Percentiles rank a stretch among this genome's conserved stretches.
Conservation (phyloP, 768 basidiomycete genomes). For the Panaeolus cyanescens region DNA sequence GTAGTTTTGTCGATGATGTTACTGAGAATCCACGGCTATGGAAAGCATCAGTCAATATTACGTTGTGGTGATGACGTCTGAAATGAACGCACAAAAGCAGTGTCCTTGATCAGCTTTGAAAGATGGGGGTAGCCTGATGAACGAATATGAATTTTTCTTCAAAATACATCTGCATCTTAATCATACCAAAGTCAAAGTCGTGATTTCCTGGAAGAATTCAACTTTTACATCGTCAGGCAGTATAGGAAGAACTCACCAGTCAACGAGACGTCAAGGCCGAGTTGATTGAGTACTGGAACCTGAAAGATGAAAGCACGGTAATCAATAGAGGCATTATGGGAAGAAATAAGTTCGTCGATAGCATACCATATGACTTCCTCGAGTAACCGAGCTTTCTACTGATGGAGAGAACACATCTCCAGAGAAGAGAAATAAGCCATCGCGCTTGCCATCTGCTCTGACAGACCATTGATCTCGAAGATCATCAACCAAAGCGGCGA, state of each 20-base stretch:
- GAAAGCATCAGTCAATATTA: neutral
- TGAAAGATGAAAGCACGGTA: conserved; percentile 22
- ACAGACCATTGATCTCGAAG: conserved; percentile 60
- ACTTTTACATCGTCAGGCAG: neutral
- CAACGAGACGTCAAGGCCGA: conserved; percentile 78
- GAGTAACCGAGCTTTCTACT: conserved; percentile 82
- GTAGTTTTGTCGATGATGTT: conserved; percentile 80
- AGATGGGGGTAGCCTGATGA: conserved; percentile 35
- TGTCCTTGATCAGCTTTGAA: conserved; percentile 68
- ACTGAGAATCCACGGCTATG: conserved; percentile 86
- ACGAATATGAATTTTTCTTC: neutral
- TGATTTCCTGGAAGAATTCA: conserved; percentile 70
- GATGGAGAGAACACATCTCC: conserved; percentile 90
- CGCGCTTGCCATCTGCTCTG: conserved; percentile 48
- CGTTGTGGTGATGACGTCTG: neutral
- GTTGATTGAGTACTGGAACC: conserved; percentile 85
- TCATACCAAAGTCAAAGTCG: conserved; percentile 84
- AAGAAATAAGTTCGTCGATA: neutral
- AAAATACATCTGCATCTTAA: neutral
- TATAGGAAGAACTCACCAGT: conserved; percentile 56
- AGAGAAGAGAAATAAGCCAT: conserved; percentile 84
- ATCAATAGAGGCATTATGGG: neutral
- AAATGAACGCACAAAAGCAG: conserved; percentile 62
- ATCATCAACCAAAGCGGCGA: conserved; percentile 68
- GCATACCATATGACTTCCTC: conserved; percentile 87